These are phyloP conservation scores for Thozetella sp. DNA, from an alignment of 495 filamentous ascomycete species.

Conservation along the genomic window DNA sequence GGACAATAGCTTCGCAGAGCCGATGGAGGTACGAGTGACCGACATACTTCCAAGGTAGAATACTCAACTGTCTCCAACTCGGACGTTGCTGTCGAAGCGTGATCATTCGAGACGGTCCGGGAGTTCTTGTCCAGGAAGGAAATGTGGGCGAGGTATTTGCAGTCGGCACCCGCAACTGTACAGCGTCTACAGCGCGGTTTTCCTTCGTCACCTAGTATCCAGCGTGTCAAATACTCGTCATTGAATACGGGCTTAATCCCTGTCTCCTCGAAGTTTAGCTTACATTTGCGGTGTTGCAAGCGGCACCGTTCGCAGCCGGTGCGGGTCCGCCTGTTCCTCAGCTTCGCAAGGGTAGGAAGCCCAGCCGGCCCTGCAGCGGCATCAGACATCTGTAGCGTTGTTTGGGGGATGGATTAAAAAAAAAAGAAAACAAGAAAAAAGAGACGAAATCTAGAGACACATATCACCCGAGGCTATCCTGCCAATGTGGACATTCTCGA, in stretches of 20 bases:
- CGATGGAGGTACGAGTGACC: too few relatives aligned
- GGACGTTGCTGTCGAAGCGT: background rate
- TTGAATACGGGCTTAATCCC: background rate
- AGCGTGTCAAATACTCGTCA: background rate
- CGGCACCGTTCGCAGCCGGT: conserved; percentile 48
- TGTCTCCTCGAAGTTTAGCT: conserved; percentile 4
- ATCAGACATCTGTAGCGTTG: too few relatives aligned
- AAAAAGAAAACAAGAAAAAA: too few relatives aligned
- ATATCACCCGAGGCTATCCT: too few relatives aligned
- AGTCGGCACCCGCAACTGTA: conserved; percentile 35
- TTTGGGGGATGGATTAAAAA: too few relatives aligned
- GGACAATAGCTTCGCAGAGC: background rate
- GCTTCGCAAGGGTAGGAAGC: too few relatives aligned
- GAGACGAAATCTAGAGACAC: too few relatives aligned
- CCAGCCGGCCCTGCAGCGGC: too few relatives aligned
- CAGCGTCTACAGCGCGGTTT: conserved; percentile 45
- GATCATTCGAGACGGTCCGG: conserved; percentile 20
- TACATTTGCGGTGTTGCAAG: conserved; percentile 42
- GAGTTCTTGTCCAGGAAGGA: conserved; percentile 44
- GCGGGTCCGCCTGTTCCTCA: conserved; percentile 18
- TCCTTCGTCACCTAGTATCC: conserved; percentile 41
- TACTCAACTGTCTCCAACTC: background rate
- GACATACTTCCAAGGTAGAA: conserved; percentile 11
- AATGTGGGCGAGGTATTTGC: conserved; percentile 39
- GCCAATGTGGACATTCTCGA: too few relatives aligned